Evolutionary conservation across 257 asterid species (phyloP).

Genomic region (Phtheirospermum japonicum): DNA sequence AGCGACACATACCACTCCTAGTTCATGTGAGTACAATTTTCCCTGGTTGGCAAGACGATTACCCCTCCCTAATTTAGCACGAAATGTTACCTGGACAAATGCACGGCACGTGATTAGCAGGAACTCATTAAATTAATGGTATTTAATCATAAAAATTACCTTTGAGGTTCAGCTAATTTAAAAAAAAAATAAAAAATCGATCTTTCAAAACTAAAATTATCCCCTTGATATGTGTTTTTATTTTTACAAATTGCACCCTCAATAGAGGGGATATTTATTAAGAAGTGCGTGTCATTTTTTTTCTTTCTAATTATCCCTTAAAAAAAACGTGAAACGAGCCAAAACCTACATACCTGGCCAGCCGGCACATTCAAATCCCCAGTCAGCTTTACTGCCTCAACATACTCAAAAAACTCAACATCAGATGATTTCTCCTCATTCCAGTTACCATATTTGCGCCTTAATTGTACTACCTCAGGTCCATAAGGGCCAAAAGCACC

Average conservation of each 20-base stretch:
- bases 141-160: background rate
- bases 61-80: conserved; percentile 80
- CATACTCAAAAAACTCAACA: conserved; percentile 90
- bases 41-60: conserved; percentile 65
- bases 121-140: background rate
- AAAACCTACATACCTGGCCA: conserved; percentile 60
- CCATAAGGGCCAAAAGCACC: conserved; percentile 99
- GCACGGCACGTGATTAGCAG: conserved; percentile 8
- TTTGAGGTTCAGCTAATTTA: background rate
- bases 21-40: conserved; percentile 67
- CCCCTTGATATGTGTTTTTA: background rate
- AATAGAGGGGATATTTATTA: background rate
- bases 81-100: conserved; percentile 72
- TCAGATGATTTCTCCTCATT: conserved; percentile 60
- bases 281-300: background rate
- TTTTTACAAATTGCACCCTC: background rate
- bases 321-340: conserved; percentile 13
- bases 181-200: background rate
- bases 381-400: conserved; percentile 94
- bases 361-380: conserved; percentile 94
- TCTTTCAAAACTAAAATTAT: too few relatives aligned
- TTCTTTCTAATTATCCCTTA: background rate
- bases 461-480: conserved; percentile 83
- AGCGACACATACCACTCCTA: conserved; percentile 73
- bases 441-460: conserved; percentile 96